Percentiles rank a stretch among this genome's conserved stretches.
phyloP scores from a whole-genome alignment of 495 filamentous ascomycete species.

The Penicillium nucicola region DNA sequence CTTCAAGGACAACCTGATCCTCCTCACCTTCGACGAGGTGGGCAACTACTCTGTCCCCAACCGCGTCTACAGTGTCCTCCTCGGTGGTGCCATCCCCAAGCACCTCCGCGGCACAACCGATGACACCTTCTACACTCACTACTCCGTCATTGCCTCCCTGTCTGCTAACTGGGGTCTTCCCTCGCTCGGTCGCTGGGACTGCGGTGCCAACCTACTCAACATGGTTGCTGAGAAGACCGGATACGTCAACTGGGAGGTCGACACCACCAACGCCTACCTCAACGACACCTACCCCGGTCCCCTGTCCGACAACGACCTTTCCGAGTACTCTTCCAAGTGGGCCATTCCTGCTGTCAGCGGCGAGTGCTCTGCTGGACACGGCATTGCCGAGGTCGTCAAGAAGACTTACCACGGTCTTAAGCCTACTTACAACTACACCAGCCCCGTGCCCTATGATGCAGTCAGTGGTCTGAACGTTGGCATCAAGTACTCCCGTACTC shows the following conservation, averaged over 20 bases:
- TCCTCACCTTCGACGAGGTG: constrained; percentile 69
- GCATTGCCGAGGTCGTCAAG: constrained; percentile 42
- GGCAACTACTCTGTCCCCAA: constrained; percentile 54
- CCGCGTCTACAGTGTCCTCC: constrained; percentile 56
- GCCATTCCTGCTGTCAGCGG: constrained; percentile 37
- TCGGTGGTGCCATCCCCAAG: constrained; percentile 63
- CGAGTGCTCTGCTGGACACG: constrained; percentile 44
- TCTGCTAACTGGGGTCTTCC: constrained; percentile 67
- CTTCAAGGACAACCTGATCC: constrained; percentile 63
- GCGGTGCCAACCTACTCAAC: constrained; percentile 65
- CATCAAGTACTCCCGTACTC: constrained; percentile 26
- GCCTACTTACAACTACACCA: constrained; percentile 43
- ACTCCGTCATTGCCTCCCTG: constrained; percentile 62
- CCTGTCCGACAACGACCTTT: constrained; percentile 32
- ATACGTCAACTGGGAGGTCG: constrained; percentile 51
- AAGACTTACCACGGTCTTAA: constrained; percentile 30
- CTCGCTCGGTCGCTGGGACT: constrained; percentile 68
- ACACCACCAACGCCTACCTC: constrained; percentile 38
- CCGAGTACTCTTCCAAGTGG: constrained; percentile 36
- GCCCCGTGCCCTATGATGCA: constrained; percentile 39
- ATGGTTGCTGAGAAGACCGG: constrained; percentile 57
- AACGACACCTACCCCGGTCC: constrained; percentile 50
- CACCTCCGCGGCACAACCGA: constrained; percentile 59
- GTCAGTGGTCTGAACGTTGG: constrained; percentile 30
- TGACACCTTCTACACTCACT: constrained; percentile 68